phyloP scores from a whole-genome alignment of 495 filamentous ascomycete genomes.

The Hypoxylon lienhwacheense region DNA sequence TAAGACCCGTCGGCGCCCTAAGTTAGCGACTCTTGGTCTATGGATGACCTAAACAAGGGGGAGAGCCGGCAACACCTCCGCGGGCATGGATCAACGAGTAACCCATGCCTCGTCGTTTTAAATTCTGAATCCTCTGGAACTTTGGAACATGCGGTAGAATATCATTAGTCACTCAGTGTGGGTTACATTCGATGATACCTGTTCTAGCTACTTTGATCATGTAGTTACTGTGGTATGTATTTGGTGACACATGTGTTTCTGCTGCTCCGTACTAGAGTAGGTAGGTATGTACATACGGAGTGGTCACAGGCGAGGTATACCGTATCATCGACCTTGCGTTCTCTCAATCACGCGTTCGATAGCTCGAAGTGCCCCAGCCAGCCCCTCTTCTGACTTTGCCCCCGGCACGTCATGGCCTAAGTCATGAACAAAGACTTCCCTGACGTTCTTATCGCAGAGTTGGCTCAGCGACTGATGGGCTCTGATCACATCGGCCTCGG shows the following conservation, averaged over 20 bases:
- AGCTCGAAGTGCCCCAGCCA: constrained; percentile 19
- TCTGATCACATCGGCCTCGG: constrained; percentile 12
- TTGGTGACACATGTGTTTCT: no score
- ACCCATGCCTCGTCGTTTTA: constrained; percentile 5
- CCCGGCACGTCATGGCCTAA: constrained; percentile 26
- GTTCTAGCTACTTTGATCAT: no score
- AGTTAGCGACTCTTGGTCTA: no score
- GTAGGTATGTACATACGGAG: neutral
- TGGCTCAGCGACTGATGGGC: constrained; percentile 14
- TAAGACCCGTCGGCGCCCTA: no score
- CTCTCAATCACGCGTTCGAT: constrained; percentile 26
- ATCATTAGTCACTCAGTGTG: constrained; percentile 3
- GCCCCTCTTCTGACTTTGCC: constrained; percentile 23
- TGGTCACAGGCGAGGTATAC: neutral
- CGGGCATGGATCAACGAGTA: neutral
- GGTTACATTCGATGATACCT: neutral
- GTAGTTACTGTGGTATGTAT: no score
- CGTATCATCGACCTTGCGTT: constrained; percentile 10
- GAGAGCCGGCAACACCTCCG: no score
- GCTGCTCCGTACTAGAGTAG: neutral
- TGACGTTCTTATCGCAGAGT: constrained; percentile 24
- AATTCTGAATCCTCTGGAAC: constrained; percentile 5
- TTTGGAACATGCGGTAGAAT: constrained; percentile 5
- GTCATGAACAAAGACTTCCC: constrained; percentile 24
- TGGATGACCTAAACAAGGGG: no score